Conservation (phyloP, 1,284 basidiomycete species). For the Ustilago cynodontis region DNA sequence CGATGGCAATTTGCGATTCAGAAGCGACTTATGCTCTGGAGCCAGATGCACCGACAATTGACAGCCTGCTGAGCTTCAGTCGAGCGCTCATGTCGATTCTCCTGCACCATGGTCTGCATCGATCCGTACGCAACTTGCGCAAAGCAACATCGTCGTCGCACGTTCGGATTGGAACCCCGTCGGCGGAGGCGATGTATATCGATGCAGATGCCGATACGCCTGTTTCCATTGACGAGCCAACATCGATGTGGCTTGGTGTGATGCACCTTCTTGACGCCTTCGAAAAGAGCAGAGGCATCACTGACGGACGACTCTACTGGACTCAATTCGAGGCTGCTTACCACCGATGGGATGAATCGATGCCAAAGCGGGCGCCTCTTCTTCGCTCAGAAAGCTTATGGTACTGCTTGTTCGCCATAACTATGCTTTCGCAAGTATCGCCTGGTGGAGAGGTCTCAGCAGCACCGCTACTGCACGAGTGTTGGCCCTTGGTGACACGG, state of each 20-base stretch:
- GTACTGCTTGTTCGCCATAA: slow-evolving; percentile 79
- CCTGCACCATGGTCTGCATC: slow-evolving; percentile 58
- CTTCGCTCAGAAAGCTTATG: slow-evolving; percentile 74
- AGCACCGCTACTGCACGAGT: slow-evolving; percentile 74
- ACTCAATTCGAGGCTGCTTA: slow-evolving; percentile 53
- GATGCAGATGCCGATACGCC: slow-evolving; percentile 58
- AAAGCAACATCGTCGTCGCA: slow-evolving; percentile 5
- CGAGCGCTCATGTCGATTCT: slow-evolving; percentile 56
- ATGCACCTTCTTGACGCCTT: slow-evolving; percentile 74
- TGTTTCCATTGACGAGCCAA: slow-evolving; percentile 70
- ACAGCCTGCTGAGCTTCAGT: slow-evolving; percentile 29
- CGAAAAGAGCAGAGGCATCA: slow-evolving; percentile 32
- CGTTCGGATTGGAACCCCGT: too few species aligned
- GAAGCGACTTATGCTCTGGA: slow-evolving; percentile 29
- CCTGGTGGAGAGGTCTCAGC: slow-evolving; percentile 74
- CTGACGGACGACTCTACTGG: slow-evolving; percentile 42
- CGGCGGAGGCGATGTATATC: not conserved
- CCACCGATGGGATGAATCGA: slow-evolving; percentile 49
- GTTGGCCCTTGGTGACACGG: slow-evolving; percentile 76
- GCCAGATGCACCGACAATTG: slow-evolving; percentile 62
- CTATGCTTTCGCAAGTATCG: slow-evolving; percentile 83
- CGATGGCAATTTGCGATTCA: slow-evolving; percentile 37
- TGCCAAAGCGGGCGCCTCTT: slow-evolving; percentile 74
- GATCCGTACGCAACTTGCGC: slow-evolving; percentile 32
- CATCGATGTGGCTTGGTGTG: slow-evolving; percentile 82